Percentiles rank a stretch among this genome's conserved stretches.
These are phyloP conservation scores for Cardamine chenopodiifolia DNA, from an alignment of 345 rosid genomes.

Conservation along the genomic window DNA sequence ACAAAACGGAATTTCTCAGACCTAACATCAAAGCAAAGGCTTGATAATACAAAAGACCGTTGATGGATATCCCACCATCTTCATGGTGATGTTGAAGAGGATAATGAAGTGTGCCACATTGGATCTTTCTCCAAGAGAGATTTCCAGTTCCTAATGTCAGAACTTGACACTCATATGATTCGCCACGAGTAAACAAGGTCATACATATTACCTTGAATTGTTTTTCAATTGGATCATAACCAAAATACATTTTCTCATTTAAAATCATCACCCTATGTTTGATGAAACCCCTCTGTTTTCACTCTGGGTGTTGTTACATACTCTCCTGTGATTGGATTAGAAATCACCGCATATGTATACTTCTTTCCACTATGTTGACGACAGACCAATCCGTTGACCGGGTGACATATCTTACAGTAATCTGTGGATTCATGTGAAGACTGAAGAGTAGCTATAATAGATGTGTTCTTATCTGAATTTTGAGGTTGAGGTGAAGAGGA, in stretches of 20 bases:
- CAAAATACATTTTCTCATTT: neutral
- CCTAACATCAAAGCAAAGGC: conserved; percentile 7
- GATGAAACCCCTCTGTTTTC: neutral
- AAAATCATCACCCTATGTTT: too few relatives aligned
- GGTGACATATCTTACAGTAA: neutral
- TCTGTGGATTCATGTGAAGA: too few relatives aligned
- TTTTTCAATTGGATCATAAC: conserved; percentile 15
- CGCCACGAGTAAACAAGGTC: neutral
- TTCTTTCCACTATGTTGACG: neutral
- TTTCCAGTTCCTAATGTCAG: neutral
- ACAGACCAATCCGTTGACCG: neutral
- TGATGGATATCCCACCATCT: neutral
- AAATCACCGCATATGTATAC: neutral
- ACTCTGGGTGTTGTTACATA: neutral
- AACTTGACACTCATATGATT: neutral
- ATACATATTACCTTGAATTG: conserved; percentile 1
- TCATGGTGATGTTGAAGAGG: neutral
- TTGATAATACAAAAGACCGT: conserved; percentile 7
- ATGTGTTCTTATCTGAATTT: neutral
- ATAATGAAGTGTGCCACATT: neutral
- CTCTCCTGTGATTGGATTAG: conserved; percentile 11
- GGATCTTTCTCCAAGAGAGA: neutral
- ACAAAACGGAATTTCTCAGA: neutral
- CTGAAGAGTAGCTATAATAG: too few relatives aligned
- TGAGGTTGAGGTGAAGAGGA: conserved; percentile 1